Conservation (phyloP, 208 protist species). For the Acanthamoeba castellanii region DNA sequence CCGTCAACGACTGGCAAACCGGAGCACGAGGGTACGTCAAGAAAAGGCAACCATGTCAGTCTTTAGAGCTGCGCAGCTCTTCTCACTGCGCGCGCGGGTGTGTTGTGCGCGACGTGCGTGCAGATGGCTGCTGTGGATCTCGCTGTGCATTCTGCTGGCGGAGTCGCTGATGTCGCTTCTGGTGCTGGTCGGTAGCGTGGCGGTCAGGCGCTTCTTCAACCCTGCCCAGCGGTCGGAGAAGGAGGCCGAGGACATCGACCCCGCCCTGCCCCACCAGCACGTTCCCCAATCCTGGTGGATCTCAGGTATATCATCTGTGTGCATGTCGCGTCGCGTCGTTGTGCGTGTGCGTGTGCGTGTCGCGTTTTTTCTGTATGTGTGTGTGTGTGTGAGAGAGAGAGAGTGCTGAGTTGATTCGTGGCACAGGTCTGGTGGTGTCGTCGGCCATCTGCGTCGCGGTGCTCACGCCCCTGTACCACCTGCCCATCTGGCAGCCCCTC, state of each 20-base stretch:
- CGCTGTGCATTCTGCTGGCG: slow-evolving; percentile 82
- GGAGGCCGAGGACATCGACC: slow-evolving; percentile 57
- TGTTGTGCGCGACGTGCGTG: background rate
- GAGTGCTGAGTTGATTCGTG: background rate
- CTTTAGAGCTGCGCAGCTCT: background rate
- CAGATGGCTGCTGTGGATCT: slow-evolving; percentile 83
- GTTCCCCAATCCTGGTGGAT: slow-evolving; percentile 81
- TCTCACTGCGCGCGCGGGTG: background rate
- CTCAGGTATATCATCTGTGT: background rate
- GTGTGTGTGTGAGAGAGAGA: background rate
- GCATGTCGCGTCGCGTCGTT: background rate
- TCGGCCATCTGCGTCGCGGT: slow-evolving; percentile 70
- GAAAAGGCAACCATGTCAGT: background rate
- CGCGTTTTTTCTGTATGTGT: background rate
- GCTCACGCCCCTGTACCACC: slow-evolving; percentile 79
- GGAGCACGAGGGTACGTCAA: slow-evolving; percentile 59
- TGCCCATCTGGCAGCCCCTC: slow-evolving; percentile 72
- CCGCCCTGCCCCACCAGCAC: slow-evolving; percentile 69
- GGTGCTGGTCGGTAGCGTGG: background rate
- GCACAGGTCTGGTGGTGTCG: slow-evolving; percentile 75
- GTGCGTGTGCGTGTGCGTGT: background rate
- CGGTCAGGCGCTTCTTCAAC: background rate
- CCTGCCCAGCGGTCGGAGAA: background rate
- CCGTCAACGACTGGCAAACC: background rate
- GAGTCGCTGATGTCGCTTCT: slow-evolving; percentile 79